phyloP scores from a whole-genome alignment of 768 basidiomycete genomes.

The Megacollybia marginata region DNA sequence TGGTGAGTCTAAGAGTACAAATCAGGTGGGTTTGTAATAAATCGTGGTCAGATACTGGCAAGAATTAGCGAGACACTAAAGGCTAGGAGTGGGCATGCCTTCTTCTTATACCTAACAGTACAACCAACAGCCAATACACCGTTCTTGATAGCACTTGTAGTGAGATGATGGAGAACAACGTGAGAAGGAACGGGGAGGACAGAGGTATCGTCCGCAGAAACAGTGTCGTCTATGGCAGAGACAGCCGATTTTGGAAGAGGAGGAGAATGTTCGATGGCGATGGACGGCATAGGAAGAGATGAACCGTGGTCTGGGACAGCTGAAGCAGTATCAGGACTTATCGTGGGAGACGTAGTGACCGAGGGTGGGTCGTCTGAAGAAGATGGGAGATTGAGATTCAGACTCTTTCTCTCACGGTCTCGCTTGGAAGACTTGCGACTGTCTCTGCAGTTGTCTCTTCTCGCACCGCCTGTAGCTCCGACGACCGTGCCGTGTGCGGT shows the following conservation, averaged over 20 bases:
- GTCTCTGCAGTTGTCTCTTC: constrained; percentile 2
- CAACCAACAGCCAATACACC: constrained; percentile 89
- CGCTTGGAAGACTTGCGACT: constrained; percentile 8
- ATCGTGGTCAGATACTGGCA: constrained; percentile 77
- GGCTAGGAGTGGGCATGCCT: constrained; percentile 42
- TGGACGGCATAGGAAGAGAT: not conserved
- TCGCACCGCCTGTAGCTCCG: constrained; percentile 15
- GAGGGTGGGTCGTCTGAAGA: not conserved
- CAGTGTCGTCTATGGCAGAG: constrained; percentile 23
- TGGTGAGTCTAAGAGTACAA: too few species aligned
- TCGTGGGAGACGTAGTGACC: constrained; percentile 26
- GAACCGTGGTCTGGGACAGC: not conserved
- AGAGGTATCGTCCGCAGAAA: constrained; percentile 78
- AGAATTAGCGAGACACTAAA: constrained; percentile 7
- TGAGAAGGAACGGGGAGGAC: constrained; percentile 91
- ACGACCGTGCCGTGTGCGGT: constrained; percentile 20
- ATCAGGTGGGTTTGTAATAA: constrained; percentile 62
- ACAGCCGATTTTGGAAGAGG: constrained; percentile 3
- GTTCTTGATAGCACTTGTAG: constrained; percentile 91
- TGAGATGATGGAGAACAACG: constrained; percentile 90
- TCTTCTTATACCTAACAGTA: constrained; percentile 87
- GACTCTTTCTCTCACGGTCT: constrained; percentile 21
- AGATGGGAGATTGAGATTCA: constrained; percentile 21
- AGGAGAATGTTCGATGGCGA: not conserved
- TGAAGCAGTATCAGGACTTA: constrained; percentile 30